phyloP scores from a whole-genome alignment of 495 filamentous ascomycete genomes.

The Podospora sp. region DNA sequence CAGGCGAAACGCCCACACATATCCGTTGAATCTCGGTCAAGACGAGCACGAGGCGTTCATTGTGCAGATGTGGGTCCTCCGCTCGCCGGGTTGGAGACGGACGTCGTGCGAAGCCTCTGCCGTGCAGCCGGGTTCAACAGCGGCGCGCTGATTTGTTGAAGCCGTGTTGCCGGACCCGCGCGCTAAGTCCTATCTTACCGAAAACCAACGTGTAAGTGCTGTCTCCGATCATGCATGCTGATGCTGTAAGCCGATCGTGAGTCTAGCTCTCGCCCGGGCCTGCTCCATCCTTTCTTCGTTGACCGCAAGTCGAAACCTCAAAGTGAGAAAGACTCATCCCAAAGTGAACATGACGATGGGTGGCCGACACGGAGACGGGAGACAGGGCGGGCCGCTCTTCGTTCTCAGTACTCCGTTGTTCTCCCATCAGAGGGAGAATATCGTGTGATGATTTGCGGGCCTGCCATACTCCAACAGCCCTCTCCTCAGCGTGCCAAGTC shows the following conservation, averaged over 20 bases:
- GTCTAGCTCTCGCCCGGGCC: background rate
- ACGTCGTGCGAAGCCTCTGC: background rate
- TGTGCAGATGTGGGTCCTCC: background rate
- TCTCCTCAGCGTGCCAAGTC: background rate
- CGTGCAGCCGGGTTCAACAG: background rate
- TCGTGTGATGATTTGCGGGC: background rate
- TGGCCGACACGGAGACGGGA: background rate
- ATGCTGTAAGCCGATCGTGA: background rate
- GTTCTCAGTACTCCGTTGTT: background rate
- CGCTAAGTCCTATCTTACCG: background rate
- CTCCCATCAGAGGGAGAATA: background rate
- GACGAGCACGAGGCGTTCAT: background rate
- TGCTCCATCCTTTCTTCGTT: background rate
- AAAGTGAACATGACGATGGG: background rate
- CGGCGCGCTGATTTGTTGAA: background rate
- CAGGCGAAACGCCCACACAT: background rate
- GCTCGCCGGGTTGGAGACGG: background rate
- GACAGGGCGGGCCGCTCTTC: background rate
- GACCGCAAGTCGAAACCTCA: background rate
- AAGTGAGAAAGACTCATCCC: background rate
- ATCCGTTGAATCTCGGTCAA: background rate
- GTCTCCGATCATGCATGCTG: background rate
- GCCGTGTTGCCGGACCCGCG: background rate
- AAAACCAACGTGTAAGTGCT: background rate
- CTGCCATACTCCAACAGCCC: too few relatives aligned